A percentile compares a stretch with the other conserved stretches of the same genome.
Evolutionary conservation across 1,139 yeast genomes (phyloP).

Genomic region (Chernovozyma aurita): DNA sequence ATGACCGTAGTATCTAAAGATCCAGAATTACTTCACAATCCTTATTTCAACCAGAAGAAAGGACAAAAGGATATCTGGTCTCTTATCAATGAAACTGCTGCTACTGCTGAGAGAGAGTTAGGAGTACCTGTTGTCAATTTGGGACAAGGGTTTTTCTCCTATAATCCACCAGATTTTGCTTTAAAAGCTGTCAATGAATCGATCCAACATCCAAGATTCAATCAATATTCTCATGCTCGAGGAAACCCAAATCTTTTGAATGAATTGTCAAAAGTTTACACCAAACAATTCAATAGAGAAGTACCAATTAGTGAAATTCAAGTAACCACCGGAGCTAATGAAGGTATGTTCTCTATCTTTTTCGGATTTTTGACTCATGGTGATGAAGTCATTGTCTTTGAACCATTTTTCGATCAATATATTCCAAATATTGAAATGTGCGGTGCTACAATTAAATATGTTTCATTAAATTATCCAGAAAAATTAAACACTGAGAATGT

Average conservation of each 20-base stretch:
- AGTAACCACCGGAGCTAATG: slow-evolving; percentile 95
- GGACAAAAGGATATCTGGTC: slow-evolving; percentile 90
- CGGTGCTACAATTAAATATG: slow-evolving; percentile 87
- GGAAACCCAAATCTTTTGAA: slow-evolving; percentile 76
- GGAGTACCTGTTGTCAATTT: slow-evolving; percentile 77
- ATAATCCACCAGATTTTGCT: slow-evolving; percentile 90
- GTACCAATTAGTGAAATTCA: slow-evolving; percentile 63
- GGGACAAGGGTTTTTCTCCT: slow-evolving; percentile 97
- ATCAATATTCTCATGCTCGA: slow-evolving; percentile 88
- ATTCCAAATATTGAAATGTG: slow-evolving; percentile 89
- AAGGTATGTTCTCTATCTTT: slow-evolving; percentile 82
- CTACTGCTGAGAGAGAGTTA: slow-evolving; percentile 59
- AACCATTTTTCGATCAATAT: slow-evolving; percentile 96
- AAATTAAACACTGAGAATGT: slow-evolving; percentile 62
- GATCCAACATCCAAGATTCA: slow-evolving; percentile 63
- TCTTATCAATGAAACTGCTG: slow-evolving; percentile 91
- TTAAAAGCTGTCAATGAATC: slow-evolving; percentile 78
- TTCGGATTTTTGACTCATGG: slow-evolving; percentile 83
- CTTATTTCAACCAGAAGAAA: slow-evolving; percentile 52
- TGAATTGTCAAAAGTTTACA: slow-evolving; percentile 67
- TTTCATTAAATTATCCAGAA: slow-evolving; percentile 78
- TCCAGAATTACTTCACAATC: slow-evolving; percentile 41
- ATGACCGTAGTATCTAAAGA: slow-evolving; percentile 4
- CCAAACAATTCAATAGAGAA: slow-evolving; percentile 58
- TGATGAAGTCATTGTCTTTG: slow-evolving; percentile 96